Evolutionary conservation across 1,284 basidiomycete genomes (phyloP).

Genomic region (Xanthoconium separans): DNA sequence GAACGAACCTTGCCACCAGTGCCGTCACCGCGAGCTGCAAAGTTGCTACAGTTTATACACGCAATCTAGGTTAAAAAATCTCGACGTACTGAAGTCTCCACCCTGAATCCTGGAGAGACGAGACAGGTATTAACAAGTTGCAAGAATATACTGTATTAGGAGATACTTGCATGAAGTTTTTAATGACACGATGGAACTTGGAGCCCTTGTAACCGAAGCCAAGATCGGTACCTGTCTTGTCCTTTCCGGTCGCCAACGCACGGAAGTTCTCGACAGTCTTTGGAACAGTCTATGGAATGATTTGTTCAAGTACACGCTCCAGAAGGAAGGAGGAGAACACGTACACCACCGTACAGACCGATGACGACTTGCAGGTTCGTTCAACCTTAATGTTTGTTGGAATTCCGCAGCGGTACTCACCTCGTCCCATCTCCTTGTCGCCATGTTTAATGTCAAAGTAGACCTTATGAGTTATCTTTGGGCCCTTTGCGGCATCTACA

Average conservation of each 20-base stretch:
- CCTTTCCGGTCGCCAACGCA: constrained; percentile 77
- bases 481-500: constrained; percentile 75
- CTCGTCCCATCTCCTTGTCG: constrained; percentile 76
- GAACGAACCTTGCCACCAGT: constrained; percentile 82
- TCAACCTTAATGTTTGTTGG: constrained; percentile 6
- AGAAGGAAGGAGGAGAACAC: constrained; percentile 13
- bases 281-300: constrained; percentile 74
- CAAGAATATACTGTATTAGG: not conserved
- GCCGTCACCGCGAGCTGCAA: constrained; percentile 81
- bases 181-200: constrained; percentile 97
- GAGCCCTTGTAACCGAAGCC: constrained; percentile 89
- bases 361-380: constrained; percentile 58
- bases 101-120: constrained; percentile 73
- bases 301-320: constrained; percentile 10
- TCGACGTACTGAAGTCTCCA: constrained; percentile 77
- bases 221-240: constrained; percentile 74
- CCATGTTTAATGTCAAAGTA: constrained; percentile 95
- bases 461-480: constrained; percentile 87
- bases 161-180: constrained; percentile 85
- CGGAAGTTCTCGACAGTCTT: constrained; percentile 98
- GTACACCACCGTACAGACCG: constrained; percentile 80
- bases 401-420: constrained; percentile 46
- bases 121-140: constrained; percentile 1
- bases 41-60: not conserved
- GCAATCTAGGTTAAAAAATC: not conserved